A percentile compares a stretch with the other conserved stretches of the same genome.
phyloP scores from a whole-genome alignment of 2,329 filamentous ascomycete species.

The Colletotrichum orbiculare region DNA sequence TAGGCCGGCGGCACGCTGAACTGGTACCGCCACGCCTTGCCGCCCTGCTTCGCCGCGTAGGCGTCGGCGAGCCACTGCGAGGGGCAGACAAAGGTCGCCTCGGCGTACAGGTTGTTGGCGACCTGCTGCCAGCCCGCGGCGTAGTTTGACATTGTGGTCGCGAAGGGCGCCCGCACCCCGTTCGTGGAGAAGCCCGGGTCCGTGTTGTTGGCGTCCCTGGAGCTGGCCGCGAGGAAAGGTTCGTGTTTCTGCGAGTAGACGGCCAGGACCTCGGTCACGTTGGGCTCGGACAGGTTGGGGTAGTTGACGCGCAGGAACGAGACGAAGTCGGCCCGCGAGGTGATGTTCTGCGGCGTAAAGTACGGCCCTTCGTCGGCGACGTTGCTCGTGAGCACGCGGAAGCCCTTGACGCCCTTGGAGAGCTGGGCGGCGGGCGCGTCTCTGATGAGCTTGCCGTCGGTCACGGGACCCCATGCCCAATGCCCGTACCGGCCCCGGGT shows the following conservation, averaged over 20 bases:
- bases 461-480: slow-evolving; percentile 22
- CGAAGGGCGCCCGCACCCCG: slow-evolving; percentile 10
- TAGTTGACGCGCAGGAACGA: slow-evolving; percentile 12
- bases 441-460: slow-evolving; percentile 21
- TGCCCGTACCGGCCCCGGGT: slow-evolving; percentile 20
- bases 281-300: slow-evolving; percentile 2
- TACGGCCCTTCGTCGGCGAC: slow-evolving; percentile 28
- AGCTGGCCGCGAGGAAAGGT: slow-evolving; percentile 5
- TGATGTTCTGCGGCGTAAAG: slow-evolving; percentile 22
- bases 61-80: slow-evolving; percentile 27
- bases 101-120: slow-evolving; percentile 28
- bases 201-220: slow-evolving; percentile 26
- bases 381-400: slow-evolving; percentile 21
- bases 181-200: slow-evolving; percentile 22
- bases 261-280: slow-evolving; percentile 9
- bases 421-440: not conserved
- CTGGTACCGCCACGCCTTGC: slow-evolving; percentile 22
- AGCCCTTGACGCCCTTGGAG: slow-evolving; percentile 1
- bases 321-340: slow-evolving; percentile 13
- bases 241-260: slow-evolving; percentile 16
- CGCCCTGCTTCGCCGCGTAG: slow-evolving; percentile 19
- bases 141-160: slow-evolving; percentile 23
- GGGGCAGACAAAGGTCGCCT: slow-evolving; percentile 22
- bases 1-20: slow-evolving; percentile 23
- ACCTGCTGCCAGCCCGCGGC: slow-evolving; percentile 30